phyloP scores from a whole-genome alignment of 2,329 filamentous ascomycete genomes.

The Fusarium nanum region DNA sequence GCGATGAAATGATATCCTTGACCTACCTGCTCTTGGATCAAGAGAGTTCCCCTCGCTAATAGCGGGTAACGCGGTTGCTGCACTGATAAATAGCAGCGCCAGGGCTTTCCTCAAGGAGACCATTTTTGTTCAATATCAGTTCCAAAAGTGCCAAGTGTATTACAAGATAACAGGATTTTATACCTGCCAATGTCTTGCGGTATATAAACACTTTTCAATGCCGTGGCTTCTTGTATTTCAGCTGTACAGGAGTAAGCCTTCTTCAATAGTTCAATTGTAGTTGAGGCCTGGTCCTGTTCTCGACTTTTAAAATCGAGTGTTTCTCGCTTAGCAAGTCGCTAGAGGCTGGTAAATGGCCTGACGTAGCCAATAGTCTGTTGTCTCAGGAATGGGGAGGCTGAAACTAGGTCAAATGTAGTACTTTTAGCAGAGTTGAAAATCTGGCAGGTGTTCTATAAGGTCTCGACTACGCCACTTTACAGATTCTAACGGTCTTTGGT shows the following conservation, averaged over 20 bases:
- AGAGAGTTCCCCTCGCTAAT: not conserved
- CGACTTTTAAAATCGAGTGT: not conserved
- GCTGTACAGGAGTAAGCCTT: no score
- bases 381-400: not conserved
- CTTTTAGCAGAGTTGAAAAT: not conserved
- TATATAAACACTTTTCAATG: not conserved
- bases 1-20: fast-evolving
- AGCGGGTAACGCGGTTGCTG: not conserved
- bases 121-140: not conserved
- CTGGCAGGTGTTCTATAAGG: not conserved
- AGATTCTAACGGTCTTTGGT: not conserved
- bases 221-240: not conserved
- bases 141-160: not conserved
- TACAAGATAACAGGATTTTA: not conserved
- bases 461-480: not conserved
- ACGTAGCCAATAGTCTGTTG: not conserved
- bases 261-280: not conserved
- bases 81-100: not conserved
- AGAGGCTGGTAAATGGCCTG: not conserved
- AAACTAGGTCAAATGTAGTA: not conserved
- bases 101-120: not conserved
- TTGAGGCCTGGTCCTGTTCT: not conserved
- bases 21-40: not conserved
- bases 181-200: not conserved
- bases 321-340: fast-evolving